These are phyloP conservation scores for Talaromyces sp. DNA, from an alignment of 2,329 filamentous ascomycete species.

Conservation along the genomic window DNA sequence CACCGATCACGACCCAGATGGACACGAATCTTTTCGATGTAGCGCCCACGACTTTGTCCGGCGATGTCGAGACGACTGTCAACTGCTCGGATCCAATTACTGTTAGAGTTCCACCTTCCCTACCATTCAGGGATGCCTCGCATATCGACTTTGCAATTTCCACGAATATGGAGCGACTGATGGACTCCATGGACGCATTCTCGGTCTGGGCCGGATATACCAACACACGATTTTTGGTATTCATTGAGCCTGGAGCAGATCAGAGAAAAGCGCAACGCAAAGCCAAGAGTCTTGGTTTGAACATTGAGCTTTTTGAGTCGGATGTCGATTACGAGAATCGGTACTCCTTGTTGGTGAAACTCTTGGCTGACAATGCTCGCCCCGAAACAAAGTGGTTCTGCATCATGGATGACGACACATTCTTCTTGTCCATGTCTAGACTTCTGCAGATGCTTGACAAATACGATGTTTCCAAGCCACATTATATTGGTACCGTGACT, in stretches of 20 bases:
- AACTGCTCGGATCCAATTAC: constrained; percentile 45
- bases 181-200: constrained; percentile 52
- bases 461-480: constrained; percentile 49
- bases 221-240: constrained; percentile 51
- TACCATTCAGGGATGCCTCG: constrained; percentile 43
- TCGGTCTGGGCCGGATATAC: constrained; percentile 56
- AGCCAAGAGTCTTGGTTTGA: constrained; percentile 39
- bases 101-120: constrained; percentile 48
- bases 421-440: constrained; percentile 56
- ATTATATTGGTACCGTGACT: constrained; percentile 58
- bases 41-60: not conserved
- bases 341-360: constrained; percentile 56
- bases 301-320: constrained; percentile 38
- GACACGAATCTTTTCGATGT: constrained; percentile 17
- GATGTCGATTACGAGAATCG: constrained; percentile 45
- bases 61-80: constrained; percentile 19
- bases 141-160: constrained; percentile 59
- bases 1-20: constrained; percentile 5
- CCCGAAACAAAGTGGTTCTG: constrained; percentile 54
- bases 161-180: constrained; percentile 51
- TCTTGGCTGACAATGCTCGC: constrained; percentile 47
- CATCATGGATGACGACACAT: constrained; percentile 63
- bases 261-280: constrained; percentile 33
- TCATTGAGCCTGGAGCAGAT: constrained; percentile 45
- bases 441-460: constrained; percentile 48